phyloP scores from a whole-genome alignment of 768 basidiomycete genomes.

The Boletus subcaerulescens region DNA sequence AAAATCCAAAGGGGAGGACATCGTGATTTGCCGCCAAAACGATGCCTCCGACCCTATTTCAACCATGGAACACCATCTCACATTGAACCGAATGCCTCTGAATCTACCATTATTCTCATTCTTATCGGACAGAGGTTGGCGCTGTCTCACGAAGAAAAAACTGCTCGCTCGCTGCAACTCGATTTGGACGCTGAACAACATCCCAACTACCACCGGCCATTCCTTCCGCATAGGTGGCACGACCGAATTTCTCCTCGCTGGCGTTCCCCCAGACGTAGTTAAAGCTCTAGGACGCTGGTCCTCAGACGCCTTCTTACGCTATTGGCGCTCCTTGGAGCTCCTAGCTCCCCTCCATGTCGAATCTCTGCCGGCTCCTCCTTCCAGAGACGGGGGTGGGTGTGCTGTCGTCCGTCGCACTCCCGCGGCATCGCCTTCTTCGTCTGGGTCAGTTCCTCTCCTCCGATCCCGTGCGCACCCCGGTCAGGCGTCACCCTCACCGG shows the following conservation, averaged over 20 bases:
- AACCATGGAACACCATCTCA: slow-evolving; percentile 11
- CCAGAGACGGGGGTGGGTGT: too few species aligned
- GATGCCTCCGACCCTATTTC: slow-evolving; percentile 20
- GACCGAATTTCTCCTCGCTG: not conserved
- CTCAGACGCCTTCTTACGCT: slow-evolving; percentile 33
- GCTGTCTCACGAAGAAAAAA: not conserved
- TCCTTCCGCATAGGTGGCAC: not conserved
- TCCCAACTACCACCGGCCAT: too few species aligned
- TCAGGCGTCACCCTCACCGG: too few species aligned
- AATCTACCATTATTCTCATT: slow-evolving; percentile 1
- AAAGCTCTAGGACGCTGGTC: slow-evolving; percentile 31
- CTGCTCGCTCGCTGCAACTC: not conserved
- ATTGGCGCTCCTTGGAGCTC: slow-evolving; percentile 24
- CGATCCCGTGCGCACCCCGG: too few species aligned
- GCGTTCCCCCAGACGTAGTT: slow-evolving; percentile 32
- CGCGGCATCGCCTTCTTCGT: too few species aligned
- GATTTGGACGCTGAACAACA: not conserved
- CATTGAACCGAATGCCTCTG: not conserved
- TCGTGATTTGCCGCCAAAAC: slow-evolving; percentile 31
- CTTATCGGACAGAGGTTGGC: not conserved
- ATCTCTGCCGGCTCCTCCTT: not conserved
- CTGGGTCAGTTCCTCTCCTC: too few species aligned
- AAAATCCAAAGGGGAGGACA: slow-evolving; percentile 26
- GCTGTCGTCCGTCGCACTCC: too few species aligned
- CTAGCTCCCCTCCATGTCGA: not conserved